Evolutionary conservation across 768 basidiomycete species (phyloP).

Genomic region (Clavaria fumosa): DNA sequence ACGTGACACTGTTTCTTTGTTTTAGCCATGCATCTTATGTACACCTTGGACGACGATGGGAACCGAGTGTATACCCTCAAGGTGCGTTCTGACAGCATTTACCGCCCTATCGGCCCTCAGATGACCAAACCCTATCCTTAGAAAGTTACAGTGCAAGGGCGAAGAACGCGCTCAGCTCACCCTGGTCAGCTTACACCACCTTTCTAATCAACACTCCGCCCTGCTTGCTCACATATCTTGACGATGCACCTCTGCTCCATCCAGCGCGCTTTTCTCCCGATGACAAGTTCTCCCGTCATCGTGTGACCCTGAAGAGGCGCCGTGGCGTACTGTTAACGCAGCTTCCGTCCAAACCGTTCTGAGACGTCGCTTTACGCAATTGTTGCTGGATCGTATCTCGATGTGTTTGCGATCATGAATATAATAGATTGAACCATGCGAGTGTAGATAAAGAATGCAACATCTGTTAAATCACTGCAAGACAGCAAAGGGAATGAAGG

Average conservation of each 20-base stretch:
- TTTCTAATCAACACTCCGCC: too few relatives aligned
- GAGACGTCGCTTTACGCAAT: constrained; percentile 18
- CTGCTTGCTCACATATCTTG: background rate
- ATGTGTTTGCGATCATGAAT: too few relatives aligned
- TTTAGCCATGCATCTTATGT: constrained; percentile 99
- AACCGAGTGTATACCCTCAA: constrained; percentile 88
- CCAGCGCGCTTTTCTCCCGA: constrained; percentile 96
- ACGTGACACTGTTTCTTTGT: too few relatives aligned
- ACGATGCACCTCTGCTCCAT: constrained; percentile 1
- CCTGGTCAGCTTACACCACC: constrained; percentile 75
- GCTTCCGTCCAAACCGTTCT: constrained; percentile 78
- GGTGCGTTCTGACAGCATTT: constrained; percentile 28
- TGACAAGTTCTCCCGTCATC: constrained; percentile 97
- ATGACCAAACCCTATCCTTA: constrained; percentile 18
- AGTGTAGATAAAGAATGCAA: too few relatives aligned
- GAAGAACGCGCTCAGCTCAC: constrained; percentile 89
- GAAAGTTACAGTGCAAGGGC: constrained; percentile 76
- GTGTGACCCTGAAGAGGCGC: constrained; percentile 93
- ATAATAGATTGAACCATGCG: too few relatives aligned
- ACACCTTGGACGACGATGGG: constrained; percentile 61
- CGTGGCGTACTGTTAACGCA: constrained; percentile 82
- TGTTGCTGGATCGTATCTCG: too few relatives aligned
- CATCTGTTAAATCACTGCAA: too few relatives aligned
- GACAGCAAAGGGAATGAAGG: too few relatives aligned
- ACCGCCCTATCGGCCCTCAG: background rate